A percentile compares a stretch with the other conserved stretches of the same genome.
Evolutionary conservation across 2,329 filamentous ascomycete genomes (phyloP).

Genomic region (Penicillium janthinellum): DNA sequence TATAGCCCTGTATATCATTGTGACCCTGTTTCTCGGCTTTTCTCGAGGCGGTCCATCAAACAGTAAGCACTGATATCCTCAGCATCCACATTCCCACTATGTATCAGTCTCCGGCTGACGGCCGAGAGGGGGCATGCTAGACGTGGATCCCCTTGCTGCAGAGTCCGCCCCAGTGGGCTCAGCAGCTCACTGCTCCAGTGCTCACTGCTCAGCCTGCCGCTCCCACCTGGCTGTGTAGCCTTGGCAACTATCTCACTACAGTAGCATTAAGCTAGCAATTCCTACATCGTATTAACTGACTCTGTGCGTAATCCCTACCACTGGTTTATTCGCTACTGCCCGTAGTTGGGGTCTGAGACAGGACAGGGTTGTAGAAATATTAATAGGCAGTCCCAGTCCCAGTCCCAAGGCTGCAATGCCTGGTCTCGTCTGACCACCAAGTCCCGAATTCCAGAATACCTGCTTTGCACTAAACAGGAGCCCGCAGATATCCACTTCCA

Average conservation of each 20-base stretch:
- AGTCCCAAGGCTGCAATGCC: no score
- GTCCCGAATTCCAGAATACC: neutral
- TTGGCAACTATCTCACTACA: neutral
- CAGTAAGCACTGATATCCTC: neutral
- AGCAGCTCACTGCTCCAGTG: neutral
- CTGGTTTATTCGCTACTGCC: neutral
- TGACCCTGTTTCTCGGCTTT: neutral
- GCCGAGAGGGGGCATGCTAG: slow-evolving; percentile 2
- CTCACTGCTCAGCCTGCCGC: neutral
- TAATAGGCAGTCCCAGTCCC: neutral
- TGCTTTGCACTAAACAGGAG: neutral
- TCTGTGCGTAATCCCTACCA: no score
- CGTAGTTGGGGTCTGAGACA: neutral
- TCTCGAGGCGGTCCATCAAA: neutral
- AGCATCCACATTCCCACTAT: neutral
- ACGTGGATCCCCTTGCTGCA: slow-evolving; percentile 3
- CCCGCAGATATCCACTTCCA: neutral
- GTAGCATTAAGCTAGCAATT: neutral
- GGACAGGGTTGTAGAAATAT: neutral
- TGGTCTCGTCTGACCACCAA: neutral
- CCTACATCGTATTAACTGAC: no score
- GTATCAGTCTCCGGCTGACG: neutral
- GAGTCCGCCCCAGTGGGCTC: neutral
- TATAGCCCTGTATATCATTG: neutral
- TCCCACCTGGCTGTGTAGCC: neutral